Evolutionary conservation across 2,329 filamentous ascomycete species (phyloP).

Genomic region (Exophiala xenobiotica): DNA sequence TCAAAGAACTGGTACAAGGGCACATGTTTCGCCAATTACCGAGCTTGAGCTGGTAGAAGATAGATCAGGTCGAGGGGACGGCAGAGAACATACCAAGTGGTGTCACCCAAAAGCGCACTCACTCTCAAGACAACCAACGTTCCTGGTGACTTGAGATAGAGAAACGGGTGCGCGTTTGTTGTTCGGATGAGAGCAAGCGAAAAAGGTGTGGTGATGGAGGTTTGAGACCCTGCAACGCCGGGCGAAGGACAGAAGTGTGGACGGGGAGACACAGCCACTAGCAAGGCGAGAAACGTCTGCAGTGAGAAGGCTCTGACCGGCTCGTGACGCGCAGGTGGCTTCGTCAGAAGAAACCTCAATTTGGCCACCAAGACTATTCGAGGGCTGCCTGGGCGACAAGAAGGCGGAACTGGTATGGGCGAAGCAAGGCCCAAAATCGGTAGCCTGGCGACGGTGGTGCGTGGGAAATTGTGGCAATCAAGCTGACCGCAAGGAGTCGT

Average conservation of each 20-base stretch:
- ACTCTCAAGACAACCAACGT: slow-evolving; percentile 11
- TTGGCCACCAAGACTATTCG: slow-evolving; percentile 19
- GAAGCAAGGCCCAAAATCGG: slow-evolving; percentile 25
- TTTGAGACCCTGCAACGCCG: not conserved
- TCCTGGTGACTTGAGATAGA: slow-evolving; percentile 8
- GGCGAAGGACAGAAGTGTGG: slow-evolving; percentile 7
- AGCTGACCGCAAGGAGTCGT: slow-evolving; percentile 29
- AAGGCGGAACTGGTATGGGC: slow-evolving; percentile 19
- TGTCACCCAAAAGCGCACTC: slow-evolving; percentile 13
- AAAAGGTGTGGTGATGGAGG: slow-evolving; percentile 21
- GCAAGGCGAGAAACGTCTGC: slow-evolving; percentile 8
- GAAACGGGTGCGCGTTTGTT: slow-evolving; percentile 11
- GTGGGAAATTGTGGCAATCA: slow-evolving; percentile 33
- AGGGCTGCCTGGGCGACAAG: slow-evolving; percentile 22
- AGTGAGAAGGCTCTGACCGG: slow-evolving; percentile 10
- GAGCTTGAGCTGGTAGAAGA: not conserved
- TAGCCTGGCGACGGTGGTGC: slow-evolving; percentile 28
- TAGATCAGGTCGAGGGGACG: not conserved
- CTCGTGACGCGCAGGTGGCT: slow-evolving; percentile 20
- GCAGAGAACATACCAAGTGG: slow-evolving; percentile 21
- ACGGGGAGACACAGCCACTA: slow-evolving; percentile 23
- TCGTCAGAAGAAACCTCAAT: slow-evolving; percentile 14
- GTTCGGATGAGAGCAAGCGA: slow-evolving; percentile 12
- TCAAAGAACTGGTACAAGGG: slow-evolving; percentile 1
- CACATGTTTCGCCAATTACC: not conserved